Conservation (phyloP, 371 early-diverging fungal genomes). For the Haplosporangium sp. region DNA sequence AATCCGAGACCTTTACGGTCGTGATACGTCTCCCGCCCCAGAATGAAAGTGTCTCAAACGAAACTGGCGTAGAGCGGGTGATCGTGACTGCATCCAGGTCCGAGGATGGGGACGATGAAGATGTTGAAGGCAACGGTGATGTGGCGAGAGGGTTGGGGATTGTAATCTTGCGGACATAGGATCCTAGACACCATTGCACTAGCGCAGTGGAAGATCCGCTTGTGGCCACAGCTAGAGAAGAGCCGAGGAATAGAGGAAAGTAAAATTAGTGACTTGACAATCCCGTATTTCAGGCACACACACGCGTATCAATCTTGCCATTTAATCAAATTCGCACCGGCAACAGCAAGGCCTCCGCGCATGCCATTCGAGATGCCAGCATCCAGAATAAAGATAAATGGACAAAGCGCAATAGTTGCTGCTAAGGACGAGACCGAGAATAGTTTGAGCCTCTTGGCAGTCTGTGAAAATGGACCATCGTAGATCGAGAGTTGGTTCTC, state of each 20-base stretch:
- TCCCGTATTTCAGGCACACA: no score
- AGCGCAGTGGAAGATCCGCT: slow-evolving; percentile 68
- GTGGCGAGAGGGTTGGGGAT: slow-evolving; percentile 19
- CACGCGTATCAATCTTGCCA: no score
- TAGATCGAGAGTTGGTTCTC: slow-evolving; percentile 59
- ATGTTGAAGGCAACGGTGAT: slow-evolving; percentile 27
- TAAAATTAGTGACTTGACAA: no score
- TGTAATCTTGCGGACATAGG: slow-evolving; percentile 72
- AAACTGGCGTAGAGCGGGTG: slow-evolving; percentile 47
- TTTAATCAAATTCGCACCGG: slow-evolving; percentile 46
- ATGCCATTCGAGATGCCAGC: slow-evolving; percentile 69
- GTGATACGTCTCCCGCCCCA: slow-evolving; percentile 58
- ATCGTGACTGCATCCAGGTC: slow-evolving; percentile 11
- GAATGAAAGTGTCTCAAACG: slow-evolving; percentile 52
- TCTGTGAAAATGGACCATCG: slow-evolving; percentile 67
- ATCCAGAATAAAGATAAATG: slow-evolving; percentile 70
- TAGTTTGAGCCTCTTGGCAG: slow-evolving; percentile 69
- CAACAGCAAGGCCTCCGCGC: slow-evolving; percentile 68
- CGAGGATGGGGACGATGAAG: slow-evolving; percentile 54
- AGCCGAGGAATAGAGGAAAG: background rate
- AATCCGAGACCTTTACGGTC: slow-evolving; percentile 61
- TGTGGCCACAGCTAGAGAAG: slow-evolving; percentile 61
- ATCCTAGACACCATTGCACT: slow-evolving; percentile 73
- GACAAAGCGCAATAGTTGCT: slow-evolving; percentile 65
- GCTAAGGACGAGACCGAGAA: slow-evolving; percentile 72